A percentile compares a stretch with the other conserved stretches of the same genome.
phyloP scores from a whole-genome alignment of 2,329 filamentous ascomycete species.

The Capronia coronata region DNA sequence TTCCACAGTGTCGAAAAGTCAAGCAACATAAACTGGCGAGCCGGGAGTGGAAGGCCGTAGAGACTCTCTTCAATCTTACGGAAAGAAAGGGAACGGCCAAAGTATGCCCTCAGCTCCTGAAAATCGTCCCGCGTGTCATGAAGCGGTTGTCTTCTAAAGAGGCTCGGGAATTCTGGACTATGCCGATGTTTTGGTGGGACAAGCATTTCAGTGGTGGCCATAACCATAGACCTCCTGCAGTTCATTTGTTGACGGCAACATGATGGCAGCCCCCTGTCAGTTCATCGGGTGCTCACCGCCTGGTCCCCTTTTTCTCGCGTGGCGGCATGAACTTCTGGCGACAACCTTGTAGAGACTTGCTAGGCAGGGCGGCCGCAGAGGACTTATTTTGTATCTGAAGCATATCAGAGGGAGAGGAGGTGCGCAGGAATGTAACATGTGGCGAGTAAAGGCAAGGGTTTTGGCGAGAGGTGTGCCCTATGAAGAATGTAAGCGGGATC shows the following conservation, averaged over 20 bases:
- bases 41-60: too few relatives aligned
- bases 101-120: not conserved
- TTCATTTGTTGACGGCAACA: not conserved
- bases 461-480: too few relatives aligned
- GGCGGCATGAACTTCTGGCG: slow-evolving; percentile 20
- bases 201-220: not conserved
- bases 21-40: too few relatives aligned
- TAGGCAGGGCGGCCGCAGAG: not conserved
- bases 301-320: slow-evolving; percentile 6
- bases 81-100: not conserved
- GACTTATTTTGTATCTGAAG: slow-evolving; percentile 1
- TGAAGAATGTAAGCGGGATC: too few relatives aligned
- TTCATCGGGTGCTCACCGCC: slow-evolving; percentile 7
- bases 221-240: slow-evolving; percentile 8
- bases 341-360: not conserved
- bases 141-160: not conserved
- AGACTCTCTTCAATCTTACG: not conserved
- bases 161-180: not conserved
- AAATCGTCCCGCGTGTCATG: not conserved
- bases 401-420: not conserved
- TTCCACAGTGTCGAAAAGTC: too few relatives aligned
- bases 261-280: not conserved
- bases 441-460: too few relatives aligned
- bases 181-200: slow-evolving; percentile 10
- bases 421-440: not conserved